Base-by-base conservation (phyloP, 495 filamentous ascomycete genomes). In the Ramalina intermedia region DNA sequence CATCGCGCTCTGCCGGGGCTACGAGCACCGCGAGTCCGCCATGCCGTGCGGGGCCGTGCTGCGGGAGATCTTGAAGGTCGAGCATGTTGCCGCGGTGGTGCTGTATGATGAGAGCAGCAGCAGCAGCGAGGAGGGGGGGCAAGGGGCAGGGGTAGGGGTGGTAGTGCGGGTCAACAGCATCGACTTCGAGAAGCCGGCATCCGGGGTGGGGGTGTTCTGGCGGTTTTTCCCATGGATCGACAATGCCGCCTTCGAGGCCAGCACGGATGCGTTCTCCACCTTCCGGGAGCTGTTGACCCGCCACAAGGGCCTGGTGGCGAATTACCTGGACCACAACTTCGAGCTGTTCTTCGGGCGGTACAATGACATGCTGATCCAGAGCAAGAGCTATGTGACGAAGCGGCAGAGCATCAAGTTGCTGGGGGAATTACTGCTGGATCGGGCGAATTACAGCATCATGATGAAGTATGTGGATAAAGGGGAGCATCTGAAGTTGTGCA, bases 141-240 rank as follows among this genome's bases (percentile, higher is more conserved):
- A 71, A 50, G 55, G 66, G 6, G 69, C 65, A 2, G 29, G 29
- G 6, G 29, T 1, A 12, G 2, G 0, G 3, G 23, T 0, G 8
- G 29, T 13, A 1, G 68, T 71, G 43, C 66, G 71, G 46, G 65
- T 88, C 6, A 75, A 67, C 2, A 80, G 75, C 1, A 76, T 93
- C 48, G 78, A 87, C 54, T 73, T 76, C 18, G 76, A 79, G 23
- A 62, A 73, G 12, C 75, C 70, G 26, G 81, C 87, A 53, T 78
- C 69, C 11, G 87, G 87, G 16, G 70, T 75, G 13, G 89, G 89
- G 0, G 76, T 95, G 2, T 96, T 99, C 61, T 99, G 93, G 93
- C 77, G 73, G n/a, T 96, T 96, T 66, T 99, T 99, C 59, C 76
- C 85, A 42, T 99, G 89, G 85, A 94, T 99, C 49, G 87, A 96